A percentile compares a stretch with the other conserved stretches of the same genome.
phyloP scores from a whole-genome alignment of 768 basidiomycete genomes.

The Pleurotus eryngii region DNA sequence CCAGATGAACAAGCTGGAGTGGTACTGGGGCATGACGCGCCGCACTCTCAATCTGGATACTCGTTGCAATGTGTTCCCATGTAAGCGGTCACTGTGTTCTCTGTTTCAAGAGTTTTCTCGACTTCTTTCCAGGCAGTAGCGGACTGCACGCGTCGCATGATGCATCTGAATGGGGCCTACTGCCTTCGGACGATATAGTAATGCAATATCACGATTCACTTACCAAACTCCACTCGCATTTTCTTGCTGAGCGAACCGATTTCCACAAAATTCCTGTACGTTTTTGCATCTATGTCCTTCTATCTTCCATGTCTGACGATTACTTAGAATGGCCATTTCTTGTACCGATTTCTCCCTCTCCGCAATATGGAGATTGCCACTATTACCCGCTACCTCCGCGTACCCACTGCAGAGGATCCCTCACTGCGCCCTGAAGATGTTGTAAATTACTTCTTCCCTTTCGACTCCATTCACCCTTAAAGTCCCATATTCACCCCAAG shows the following conservation, averaged over 20 bases:
- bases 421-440: not conserved
- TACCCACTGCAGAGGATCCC: not conserved
- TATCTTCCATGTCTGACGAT: not conserved
- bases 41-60: slow-evolving; percentile 15
- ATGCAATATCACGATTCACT: slow-evolving; percentile 2
- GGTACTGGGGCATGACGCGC: slow-evolving; percentile 11
- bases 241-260: not conserved
- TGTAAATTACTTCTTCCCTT: slow-evolving; percentile 10
- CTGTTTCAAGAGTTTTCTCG: not conserved
- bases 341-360: not conserved
- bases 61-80: slow-evolving; percentile 13
- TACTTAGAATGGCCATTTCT: not conserved
- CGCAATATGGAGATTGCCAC: not conserved
- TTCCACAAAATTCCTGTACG: not conserved
- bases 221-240: not conserved
- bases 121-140: not conserved
- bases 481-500: slow-evolving; percentile 15
- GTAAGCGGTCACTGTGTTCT: slow-evolving; percentile 3
- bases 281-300: not conserved
- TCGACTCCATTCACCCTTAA: slow-evolving; percentile 9
- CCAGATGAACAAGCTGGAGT: slow-evolving; percentile 15
- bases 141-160: not conserved
- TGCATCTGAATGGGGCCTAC: slow-evolving; percentile 5
- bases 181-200: slow-evolving; percentile 9
- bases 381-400: not conserved